Base-by-base conservation (phyloP, 345 rosid genomes). In the Sonneratia caseolaris region DNA sequence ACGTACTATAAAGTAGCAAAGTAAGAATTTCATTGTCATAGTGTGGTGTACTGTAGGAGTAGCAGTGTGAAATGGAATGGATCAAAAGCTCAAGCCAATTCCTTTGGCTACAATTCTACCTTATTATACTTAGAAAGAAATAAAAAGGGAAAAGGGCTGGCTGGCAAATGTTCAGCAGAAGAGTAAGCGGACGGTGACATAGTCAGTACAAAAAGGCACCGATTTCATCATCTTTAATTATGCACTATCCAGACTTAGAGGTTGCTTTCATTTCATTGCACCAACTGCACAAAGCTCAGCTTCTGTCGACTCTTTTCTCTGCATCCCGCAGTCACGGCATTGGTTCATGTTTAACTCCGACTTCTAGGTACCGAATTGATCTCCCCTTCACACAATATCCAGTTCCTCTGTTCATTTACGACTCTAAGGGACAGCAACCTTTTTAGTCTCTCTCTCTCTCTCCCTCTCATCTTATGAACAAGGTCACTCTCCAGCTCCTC, bases 331-430 rank as follows among this genome's bases (percentile, higher is more conserved):
- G 51, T 13, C 51, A 47, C 51, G 7, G 51, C 51, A 47, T 4
- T 13, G 14, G 11, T 47, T 47, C 51, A 8, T 13, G 51, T 47
- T 9, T 47, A 47, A 47, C 51, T 47, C 51, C 51, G 51, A 13
- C 15, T 47, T 3, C 51, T 47, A 4, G 43, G 43, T 4, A 40
- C 43, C 43, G 9, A 40, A 40, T 8, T 40, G 43, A 40, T 4
- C 43, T 8, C 9, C 9, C 9, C 43, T 61, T n/a, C 32, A 18
- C 8, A 22, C 24, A 19, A 14, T 61, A 40, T 36, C 1, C 66
- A 27, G 35, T n/a, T 61, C 14, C 35, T 61, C 35, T 76, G 91
- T 42, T 13, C 45, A 37, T 18, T 66, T 65, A 10, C 43, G 15
- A 10, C 14, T 67, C 27, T 16, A 48, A 3, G 18, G 3, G 6